phyloP scores from a whole-genome alignment of 495 filamentous ascomycete species.

The Xylaria cubensis region DNA sequence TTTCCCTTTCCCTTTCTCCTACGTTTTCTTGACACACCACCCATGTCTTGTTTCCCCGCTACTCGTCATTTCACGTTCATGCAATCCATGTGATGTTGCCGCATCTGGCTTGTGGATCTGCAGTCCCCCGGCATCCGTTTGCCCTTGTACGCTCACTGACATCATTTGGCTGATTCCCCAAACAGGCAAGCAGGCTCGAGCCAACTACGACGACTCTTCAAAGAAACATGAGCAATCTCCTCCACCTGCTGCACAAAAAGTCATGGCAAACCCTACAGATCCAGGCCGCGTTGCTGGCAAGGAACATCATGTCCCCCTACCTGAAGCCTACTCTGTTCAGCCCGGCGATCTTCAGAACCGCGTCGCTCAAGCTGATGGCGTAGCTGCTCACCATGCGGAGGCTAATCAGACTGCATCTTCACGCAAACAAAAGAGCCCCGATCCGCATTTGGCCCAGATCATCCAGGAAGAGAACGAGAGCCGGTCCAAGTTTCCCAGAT shows the following conservation, averaged over 20 bases:
- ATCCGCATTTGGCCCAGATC: slow-evolving; percentile 76
- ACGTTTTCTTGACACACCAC: slow-evolving; percentile 6
- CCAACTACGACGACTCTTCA: slow-evolving; percentile 59
- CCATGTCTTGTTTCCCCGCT: slow-evolving; percentile 11
- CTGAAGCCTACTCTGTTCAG: slow-evolving; percentile 63
- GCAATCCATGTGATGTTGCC: slow-evolving; percentile 9
- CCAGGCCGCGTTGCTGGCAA: slow-evolving; percentile 52
- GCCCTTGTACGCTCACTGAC: slow-evolving; percentile 38
- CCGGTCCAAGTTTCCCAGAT: slow-evolving; percentile 84
- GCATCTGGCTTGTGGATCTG: slow-evolving; percentile 24
- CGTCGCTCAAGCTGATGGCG: slow-evolving; percentile 68
- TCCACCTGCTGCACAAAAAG: slow-evolving; percentile 53
- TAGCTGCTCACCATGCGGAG: slow-evolving; percentile 59
- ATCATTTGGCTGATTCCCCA: slow-evolving; percentile 26
- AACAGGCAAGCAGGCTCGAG: slow-evolving; percentile 82
- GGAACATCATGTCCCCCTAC: slow-evolving; percentile 41
- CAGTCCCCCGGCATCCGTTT: slow-evolving; percentile 18
- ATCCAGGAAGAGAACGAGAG: slow-evolving; percentile 88
- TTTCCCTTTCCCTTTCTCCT: slow-evolving; percentile 16
- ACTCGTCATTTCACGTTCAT: slow-evolving; percentile 6
- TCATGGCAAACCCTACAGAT: slow-evolving; percentile 57
- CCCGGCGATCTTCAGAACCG: slow-evolving; percentile 64
- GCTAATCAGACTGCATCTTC: slow-evolving; percentile 40
- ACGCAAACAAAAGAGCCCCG: slow-evolving; percentile 63
- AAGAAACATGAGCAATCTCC: slow-evolving; percentile 64